phyloP scores from a whole-genome alignment of 148 eudicot species.

The Polygonum maritimum region DNA sequence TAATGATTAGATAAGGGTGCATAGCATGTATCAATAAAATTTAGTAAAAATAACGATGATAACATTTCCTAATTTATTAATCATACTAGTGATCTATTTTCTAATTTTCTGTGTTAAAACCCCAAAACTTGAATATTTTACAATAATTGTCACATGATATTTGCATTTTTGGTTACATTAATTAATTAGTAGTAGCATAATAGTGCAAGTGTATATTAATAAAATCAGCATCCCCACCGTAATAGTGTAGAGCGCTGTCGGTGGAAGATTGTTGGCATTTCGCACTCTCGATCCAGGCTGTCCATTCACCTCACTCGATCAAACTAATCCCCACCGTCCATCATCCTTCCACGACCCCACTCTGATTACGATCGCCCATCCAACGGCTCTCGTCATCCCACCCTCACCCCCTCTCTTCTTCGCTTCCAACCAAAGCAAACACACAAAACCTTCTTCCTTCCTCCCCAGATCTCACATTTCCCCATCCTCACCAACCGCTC shows the following conservation, averaged over 20 bases:
- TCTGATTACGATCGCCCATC: background rate
- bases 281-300: constrained; percentile 4
- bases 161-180: background rate
- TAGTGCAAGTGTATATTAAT: background rate
- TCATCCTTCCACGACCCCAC: constrained; percentile 5
- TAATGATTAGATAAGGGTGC: too few species aligned
- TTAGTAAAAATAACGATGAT: too few species aligned
- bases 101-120: background rate
- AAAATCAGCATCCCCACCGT: background rate
- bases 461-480: background rate
- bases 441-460: constrained; percentile 6
- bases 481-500: background rate
- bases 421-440: constrained; percentile 16
- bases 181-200: too few species aligned
- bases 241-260: constrained; percentile 14
- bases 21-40: too few species aligned
- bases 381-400: constrained; percentile 7
- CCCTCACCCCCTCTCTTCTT: constrained; percentile 12
- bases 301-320: constrained; percentile 11
- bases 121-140: background rate
- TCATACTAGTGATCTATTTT: too few species aligned
- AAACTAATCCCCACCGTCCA: constrained; percentile 22
- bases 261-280: constrained; percentile 20
- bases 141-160: background rate
- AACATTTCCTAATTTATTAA: too few species aligned